Evolutionary conservation across 148 eudicot genomes (phyloP), one percentile per base, ranked within the genome.

Genomic region (Pharnaceum exiguum): DNA sequence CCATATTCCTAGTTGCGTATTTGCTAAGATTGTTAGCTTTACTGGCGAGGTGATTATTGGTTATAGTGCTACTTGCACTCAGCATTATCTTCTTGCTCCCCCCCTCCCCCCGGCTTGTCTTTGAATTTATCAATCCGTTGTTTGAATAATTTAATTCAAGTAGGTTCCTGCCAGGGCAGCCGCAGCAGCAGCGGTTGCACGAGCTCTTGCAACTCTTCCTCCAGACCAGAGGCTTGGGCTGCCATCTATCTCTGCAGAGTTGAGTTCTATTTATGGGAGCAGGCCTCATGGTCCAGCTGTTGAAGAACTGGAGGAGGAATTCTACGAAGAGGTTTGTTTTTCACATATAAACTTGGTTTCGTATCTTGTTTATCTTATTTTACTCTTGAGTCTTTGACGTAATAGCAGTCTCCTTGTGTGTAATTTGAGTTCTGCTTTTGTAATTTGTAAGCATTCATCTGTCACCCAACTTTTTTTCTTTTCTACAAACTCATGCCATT

Each of bases 121-220:
- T 22, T 25, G n/a, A 31, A 45, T 24, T 21, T 39, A 15, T 2
- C 5, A 12, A 28, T 9, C 18, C 19, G 3, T 5, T 31, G 10
- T 50, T 48, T 28, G 48, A 64, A 21, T 29, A 7, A 23, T 24
- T 12, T n/a, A 27, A 56, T 65, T 21, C 19, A 9, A 43, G 19
- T 62, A 91, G 98, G 96, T 91, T 70, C 98, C 98, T 63, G 96
- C 81, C 36, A 81, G 96, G 66, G 98, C 96, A 35, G 98, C 85
- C 21, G 98, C 98, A 22, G 98, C 98, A 10, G 98, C 98, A 53
- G 88, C 96, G 51, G 85, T 87, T 71, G 98, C 98, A 46, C 90
- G 98, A 67, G 95, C 87, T 68, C 90, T 93, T 74, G 90, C 98
- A 55, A 71, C 86, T 55, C 60, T 88, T 18, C 87, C 98, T 23